These are phyloP conservation scores for Kickxella alabastrina DNA, from an alignment of 192 early-diverging fungal genomes.

Conservation along the genomic window DNA sequence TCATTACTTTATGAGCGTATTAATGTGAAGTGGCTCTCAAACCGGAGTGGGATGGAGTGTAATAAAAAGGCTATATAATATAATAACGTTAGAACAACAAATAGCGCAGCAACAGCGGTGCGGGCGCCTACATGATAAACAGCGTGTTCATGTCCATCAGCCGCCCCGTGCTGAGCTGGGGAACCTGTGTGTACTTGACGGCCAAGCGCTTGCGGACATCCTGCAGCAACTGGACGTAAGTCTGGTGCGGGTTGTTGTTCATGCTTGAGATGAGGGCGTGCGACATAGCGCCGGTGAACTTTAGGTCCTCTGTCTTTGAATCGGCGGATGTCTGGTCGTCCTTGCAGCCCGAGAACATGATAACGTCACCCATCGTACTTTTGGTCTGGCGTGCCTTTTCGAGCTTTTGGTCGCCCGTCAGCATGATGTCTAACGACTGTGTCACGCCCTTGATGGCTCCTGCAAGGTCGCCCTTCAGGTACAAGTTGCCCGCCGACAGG, in stretches of 20 bases:
- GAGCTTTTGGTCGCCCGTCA: constrained; percentile 48
- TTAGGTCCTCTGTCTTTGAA: constrained; percentile 56
- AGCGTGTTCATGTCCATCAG: constrained; percentile 62
- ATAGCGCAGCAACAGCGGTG: too few species aligned
- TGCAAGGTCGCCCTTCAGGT: constrained; percentile 42
- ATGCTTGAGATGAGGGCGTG: constrained; percentile 66
- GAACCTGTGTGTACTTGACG: constrained; percentile 67
- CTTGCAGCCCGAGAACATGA: constrained; percentile 81
- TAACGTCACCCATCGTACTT: constrained; percentile 62
- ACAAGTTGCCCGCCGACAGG: constrained; percentile 24
- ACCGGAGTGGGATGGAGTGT: too few species aligned
- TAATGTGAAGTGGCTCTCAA: too few species aligned
- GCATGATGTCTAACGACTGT: constrained; percentile 37
- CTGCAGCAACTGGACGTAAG: constrained; percentile 69
- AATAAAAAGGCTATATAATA: not conserved
- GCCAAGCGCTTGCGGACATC: constrained; percentile 62
- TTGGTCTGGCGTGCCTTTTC: constrained; percentile 34
- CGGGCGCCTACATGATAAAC: constrained; percentile 64
- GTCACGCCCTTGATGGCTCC: constrained; percentile 39
- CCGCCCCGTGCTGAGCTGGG: constrained; percentile 72
- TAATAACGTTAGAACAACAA: not conserved
- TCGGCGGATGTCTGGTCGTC: constrained; percentile 84
- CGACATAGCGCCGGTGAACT: constrained; percentile 70
- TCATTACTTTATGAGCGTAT: not conserved
- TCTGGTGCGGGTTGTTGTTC: constrained; percentile 55